Conservation (phyloP, 495 filamentous ascomycete genomes). For the Daldinia caldariorum region DNA sequence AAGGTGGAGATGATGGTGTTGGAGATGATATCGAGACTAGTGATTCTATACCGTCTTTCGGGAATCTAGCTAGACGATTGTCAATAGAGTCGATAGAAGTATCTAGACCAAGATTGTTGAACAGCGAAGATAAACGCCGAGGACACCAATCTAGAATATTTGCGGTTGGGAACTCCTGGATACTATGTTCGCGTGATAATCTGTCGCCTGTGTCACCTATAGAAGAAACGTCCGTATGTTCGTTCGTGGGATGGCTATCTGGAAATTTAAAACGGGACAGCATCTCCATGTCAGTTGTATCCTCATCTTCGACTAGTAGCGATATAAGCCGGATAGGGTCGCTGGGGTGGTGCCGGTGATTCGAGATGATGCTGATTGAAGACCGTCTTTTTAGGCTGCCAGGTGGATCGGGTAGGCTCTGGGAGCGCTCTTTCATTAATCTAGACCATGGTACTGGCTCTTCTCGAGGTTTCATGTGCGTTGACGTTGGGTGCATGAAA, state of each 20-base stretch:
- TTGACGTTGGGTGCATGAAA: conserved; percentile 58
- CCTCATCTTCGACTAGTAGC: conserved; percentile 8
- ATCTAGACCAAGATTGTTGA: conserved; percentile 44
- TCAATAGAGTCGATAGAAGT: conserved; percentile 36
- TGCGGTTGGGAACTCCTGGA: conserved; percentile 10
- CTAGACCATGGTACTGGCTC: conserved; percentile 43
- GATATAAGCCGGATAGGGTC: conserved; percentile 19
- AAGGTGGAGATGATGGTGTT: conserved; percentile 33
- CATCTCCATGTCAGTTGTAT: conserved; percentile 9
- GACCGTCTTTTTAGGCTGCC: conserved; percentile 36
- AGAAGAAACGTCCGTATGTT: not conserved
- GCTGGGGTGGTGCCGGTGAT: conserved; percentile 27
- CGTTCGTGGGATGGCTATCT: conserved; percentile 28
- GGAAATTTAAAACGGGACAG: conserved; percentile 39
- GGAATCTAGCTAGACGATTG: conserved; percentile 15
- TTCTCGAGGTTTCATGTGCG: conserved; percentile 58
- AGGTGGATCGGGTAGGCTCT: conserved; percentile 53
- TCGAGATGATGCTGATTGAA: conserved; percentile 33
- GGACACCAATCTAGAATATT: conserved; percentile 44
- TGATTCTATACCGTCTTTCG: conserved; percentile 4
- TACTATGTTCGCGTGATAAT: not conserved
- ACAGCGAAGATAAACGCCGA: conserved; percentile 41
- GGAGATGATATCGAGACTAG: conserved; percentile 14
- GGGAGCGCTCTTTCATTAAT: conserved; percentile 46
- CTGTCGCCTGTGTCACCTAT: not conserved